phyloP scores from a whole-genome alignment of 2,329 filamentous ascomycete genomes.

The Stachybotrys chlorohalonatus region DNA sequence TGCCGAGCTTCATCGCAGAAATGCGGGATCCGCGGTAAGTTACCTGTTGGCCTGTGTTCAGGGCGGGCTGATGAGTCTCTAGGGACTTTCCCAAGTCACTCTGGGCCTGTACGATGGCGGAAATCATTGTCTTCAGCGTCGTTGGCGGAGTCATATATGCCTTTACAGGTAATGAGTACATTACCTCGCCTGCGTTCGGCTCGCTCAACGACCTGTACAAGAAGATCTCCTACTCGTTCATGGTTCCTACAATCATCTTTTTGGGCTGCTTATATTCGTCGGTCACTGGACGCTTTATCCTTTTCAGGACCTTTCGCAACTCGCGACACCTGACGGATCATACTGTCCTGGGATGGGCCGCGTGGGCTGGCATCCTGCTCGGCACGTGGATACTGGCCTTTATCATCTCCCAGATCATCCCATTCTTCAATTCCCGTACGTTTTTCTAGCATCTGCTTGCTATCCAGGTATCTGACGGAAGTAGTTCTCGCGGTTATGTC shows the following conservation, averaged over 20 bases:
- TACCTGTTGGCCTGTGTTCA: background rate
- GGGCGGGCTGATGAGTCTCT: constrained; percentile 25
- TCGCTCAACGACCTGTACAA: constrained; percentile 72
- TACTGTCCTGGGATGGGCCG: constrained; percentile 70
- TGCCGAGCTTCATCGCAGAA: constrained; percentile 91
- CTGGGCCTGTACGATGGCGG: constrained; percentile 81
- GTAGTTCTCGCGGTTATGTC: constrained; percentile 63
- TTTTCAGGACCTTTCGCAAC: constrained; percentile 78
- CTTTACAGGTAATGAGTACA: constrained; percentile 86
- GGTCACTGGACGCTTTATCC: constrained; percentile 81
- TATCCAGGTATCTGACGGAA: background rate
- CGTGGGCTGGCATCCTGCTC: constrained; percentile 65
- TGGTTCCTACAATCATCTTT: constrained; percentile 92
- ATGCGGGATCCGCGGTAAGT: constrained; percentile 58
- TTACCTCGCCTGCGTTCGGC: constrained; percentile 79
- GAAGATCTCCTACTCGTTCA: constrained; percentile 87
- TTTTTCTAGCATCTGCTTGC: background rate
- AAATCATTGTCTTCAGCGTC: constrained; percentile 76
- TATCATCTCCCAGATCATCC: constrained; percentile 86
- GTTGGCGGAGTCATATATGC: constrained; percentile 75
- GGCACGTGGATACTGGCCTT: constrained; percentile 79
- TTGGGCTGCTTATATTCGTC: constrained; percentile 85
- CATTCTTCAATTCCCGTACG: constrained; percentile 74
- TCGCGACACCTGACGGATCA: constrained; percentile 73
- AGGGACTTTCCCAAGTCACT: constrained; percentile 88